Conservation (phyloP, 75 land plant genomes). For the Azolla pinnata region DNA sequence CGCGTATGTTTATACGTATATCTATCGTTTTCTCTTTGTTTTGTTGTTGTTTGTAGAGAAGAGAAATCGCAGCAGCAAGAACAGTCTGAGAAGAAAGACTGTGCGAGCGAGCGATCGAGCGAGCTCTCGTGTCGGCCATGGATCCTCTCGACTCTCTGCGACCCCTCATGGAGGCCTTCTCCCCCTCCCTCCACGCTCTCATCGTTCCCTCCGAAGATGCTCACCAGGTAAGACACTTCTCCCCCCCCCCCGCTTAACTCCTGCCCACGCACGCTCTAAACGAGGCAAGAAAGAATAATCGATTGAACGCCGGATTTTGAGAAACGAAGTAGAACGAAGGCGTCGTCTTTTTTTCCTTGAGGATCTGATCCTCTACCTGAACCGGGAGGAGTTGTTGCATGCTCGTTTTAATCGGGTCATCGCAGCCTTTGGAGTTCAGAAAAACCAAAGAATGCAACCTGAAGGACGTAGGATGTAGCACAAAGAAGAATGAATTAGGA, state of each 20-base stretch:
- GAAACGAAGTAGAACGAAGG: too few relatives aligned
- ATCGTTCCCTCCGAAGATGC: conserved; percentile 88
- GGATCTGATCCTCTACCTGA: background rate
- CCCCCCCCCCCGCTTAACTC: background rate
- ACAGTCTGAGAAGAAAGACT: background rate
- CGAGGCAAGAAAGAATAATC: background rate
- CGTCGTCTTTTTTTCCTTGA: background rate
- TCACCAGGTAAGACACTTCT: conserved; percentile 50
- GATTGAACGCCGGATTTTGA: too few relatives aligned
- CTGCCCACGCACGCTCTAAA: background rate
- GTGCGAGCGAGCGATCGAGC: background rate
- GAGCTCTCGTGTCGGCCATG: conserved; percentile 8
- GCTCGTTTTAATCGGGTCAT: too few relatives aligned
- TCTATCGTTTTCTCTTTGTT: background rate
- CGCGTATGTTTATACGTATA: background rate
- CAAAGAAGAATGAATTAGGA: too few relatives aligned
- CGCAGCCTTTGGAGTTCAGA: too few relatives aligned
- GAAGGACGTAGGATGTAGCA: too few relatives aligned
- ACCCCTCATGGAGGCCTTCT: conserved; percentile 56
- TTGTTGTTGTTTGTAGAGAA: background rate
- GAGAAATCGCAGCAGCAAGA: background rate
- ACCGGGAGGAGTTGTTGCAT: too few relatives aligned
- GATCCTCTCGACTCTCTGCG: conserved; percentile 54
- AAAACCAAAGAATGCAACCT: too few relatives aligned
- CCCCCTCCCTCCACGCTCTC: conserved; percentile 65